These are phyloP conservation scores for Gyrodon lividus DNA, from an alignment of 768 basidiomycete genomes.

Conservation along the genomic window DNA sequence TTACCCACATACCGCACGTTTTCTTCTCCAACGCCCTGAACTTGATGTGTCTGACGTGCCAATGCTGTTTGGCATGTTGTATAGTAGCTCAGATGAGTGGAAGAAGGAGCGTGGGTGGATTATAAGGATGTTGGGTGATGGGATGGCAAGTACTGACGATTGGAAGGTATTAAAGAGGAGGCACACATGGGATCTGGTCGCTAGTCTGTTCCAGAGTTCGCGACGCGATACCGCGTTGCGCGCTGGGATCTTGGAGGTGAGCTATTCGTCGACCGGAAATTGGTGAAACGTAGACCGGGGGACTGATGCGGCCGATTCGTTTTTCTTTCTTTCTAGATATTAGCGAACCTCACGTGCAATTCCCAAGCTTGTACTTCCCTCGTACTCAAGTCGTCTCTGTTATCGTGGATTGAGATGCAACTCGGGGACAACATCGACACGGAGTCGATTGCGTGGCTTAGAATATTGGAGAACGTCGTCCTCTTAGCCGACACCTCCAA, in stretches of 20 bases:
- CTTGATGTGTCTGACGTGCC: constrained; percentile 84
- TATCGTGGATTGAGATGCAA: constrained; percentile 85
- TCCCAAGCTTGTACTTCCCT: constrained; percentile 67
- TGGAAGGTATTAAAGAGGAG: constrained; percentile 80
- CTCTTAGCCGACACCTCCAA: constrained; percentile 48
- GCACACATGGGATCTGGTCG: constrained; percentile 86
- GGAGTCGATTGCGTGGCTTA: constrained; percentile 60
- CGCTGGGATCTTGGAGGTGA: constrained; percentile 65
- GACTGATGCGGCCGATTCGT: background rate
- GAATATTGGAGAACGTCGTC: constrained; percentile 63
- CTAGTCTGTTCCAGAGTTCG: constrained; percentile 76
- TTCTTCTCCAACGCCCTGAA: constrained; percentile 85
- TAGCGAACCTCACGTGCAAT: constrained; percentile 74
- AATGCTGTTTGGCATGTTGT: constrained; percentile 86
- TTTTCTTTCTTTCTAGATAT: constrained; percentile 45
- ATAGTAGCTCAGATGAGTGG: constrained; percentile 76
- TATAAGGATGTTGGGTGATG: constrained; percentile 76
- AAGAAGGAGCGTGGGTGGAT: constrained; percentile 91
- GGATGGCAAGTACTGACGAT: constrained; percentile 70
- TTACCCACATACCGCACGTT: constrained; percentile 82
- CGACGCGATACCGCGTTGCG: constrained; percentile 51
- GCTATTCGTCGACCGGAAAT: constrained; percentile 13
- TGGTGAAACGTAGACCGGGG: background rate
- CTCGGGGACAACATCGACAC: constrained; percentile 30
- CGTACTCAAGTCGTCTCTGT: constrained; percentile 65